Base-by-base conservation (phyloP, 2,329 filamentous ascomycete genomes). In the Tympanopsis confertula region DNA sequence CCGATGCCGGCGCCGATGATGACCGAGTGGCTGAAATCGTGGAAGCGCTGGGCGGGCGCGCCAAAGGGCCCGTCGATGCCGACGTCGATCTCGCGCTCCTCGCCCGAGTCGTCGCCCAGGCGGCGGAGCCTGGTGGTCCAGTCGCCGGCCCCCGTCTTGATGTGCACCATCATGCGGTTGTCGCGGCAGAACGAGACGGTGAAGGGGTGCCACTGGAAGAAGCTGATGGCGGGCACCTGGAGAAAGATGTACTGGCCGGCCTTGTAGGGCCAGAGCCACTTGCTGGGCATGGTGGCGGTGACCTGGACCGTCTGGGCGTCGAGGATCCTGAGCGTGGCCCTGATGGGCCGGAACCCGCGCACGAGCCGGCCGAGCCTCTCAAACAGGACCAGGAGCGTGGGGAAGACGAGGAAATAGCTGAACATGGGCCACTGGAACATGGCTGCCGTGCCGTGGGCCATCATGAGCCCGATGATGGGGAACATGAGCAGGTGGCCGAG, bases 191-290 rank as follows among this genome's bases (percentile, higher is more conserved):
- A 65, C 0, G 71, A 74, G 0, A 76, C 66, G 0, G 71, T 75
- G 44, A 76, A 76, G 0, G 70, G 71, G 39, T 76, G 71, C 71
- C 71, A 76, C 45, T 75, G 69, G 40, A 69, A 75, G 36, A 59
- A 53, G 26, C 68, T 71, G 17, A 75, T 50, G 20, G 56, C 43
- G 0, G 70, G 71, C 0, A 75, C 66, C 44, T 74, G 70, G 0
- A 75, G 54, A 35, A 76, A 66, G 13, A 76, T 61, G 40, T 74
- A 74, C 47, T 74, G 69, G 0, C 71, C 70, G n/a, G 70, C 69
- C 38, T 64, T 61, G 47, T 73, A 74, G 28, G 58, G 59, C 68
- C 67, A 73, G 3, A 68, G 53, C 1, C 65, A 54, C 38, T 63
- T 58, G 19, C 57, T 59, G 0, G 67, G 71, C 5, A 71, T 66